Evolutionary conservation across 331 rosid genomes (phyloP).

Genomic region (Quercus phellos): DNA sequence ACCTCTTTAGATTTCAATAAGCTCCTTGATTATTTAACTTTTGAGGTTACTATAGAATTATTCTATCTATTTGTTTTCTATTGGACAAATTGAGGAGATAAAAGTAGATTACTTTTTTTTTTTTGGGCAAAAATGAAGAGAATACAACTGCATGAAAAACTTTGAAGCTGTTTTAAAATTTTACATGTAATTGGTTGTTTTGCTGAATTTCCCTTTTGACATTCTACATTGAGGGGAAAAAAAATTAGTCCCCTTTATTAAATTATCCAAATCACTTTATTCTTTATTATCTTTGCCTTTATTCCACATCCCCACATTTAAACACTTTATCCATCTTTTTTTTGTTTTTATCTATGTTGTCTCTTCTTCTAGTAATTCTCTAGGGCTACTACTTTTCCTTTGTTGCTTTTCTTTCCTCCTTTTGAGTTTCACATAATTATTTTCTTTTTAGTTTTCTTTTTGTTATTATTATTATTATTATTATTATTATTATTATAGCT

Average conservation of each 20-base stretch:
- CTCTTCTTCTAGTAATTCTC: slow-evolving; percentile 53
- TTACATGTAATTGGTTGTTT: not conserved
- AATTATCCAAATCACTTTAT: slow-evolving; percentile 44
- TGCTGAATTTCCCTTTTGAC: not conserved
- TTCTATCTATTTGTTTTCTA: too few relatives aligned
- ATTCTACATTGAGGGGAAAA: too few relatives aligned
- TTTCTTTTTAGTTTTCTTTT: slow-evolving; percentile 11
- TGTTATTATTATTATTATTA: slow-evolving; percentile 7
- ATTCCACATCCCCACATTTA: slow-evolving; percentile 52
- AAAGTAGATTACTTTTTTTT: not conserved
- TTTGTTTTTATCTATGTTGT: slow-evolving; percentile 55
- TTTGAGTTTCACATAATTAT: slow-evolving; percentile 21
- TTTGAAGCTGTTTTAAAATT: not conserved
- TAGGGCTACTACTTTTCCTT: slow-evolving; percentile 33
- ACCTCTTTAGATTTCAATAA: too few relatives aligned
- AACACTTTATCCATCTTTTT: slow-evolving; percentile 46
- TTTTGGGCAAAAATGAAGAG: not conserved
- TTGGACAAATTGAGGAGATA: not conserved
- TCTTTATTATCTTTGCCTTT: slow-evolving; percentile 56
- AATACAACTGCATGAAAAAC: not conserved
- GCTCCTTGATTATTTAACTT: too few relatives aligned
- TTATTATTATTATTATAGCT: slow-evolving; percentile 5
- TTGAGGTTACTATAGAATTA: too few relatives aligned
- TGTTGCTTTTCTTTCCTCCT: slow-evolving; percentile 35
- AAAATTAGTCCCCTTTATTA: slow-evolving; percentile 20